Base-by-base conservation (phyloP, 805 yeast species). In the Candida bentonensis region DNA sequence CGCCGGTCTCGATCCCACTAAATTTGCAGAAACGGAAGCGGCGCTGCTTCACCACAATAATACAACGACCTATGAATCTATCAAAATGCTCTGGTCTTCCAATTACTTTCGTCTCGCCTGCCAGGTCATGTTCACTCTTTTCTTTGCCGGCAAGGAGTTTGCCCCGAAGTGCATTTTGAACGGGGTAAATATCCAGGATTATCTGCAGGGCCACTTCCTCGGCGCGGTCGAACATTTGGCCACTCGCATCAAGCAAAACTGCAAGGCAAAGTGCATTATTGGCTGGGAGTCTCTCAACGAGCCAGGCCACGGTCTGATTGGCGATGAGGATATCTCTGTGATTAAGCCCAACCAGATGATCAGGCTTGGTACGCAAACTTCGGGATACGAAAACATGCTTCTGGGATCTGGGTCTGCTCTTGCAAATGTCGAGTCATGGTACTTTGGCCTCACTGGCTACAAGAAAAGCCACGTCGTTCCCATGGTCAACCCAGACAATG, bases 21-120 rank as follows among this genome's bases (percentile, higher is more conserved):
- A 73, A 20, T 84, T 92, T 53, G 61, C 71, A 1, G 67, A 51
- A 2, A 83, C 92, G 3, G 84, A 82, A 47, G 94, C 95, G 1
- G 89, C 96, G 0, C 60, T 84, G 26, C 58, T 86, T 20, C 95
- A 88, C 57, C 78, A 82, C 52, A 57, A 64, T 15, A 69, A 67
- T 57, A 46, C 42, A 7, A 28, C 42, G 28, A 43, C 47, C 57
- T 30, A 30, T 17, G 36, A 30, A 30, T 67, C 9, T 60, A 67
- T 40, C 15, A 84, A 84, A 55, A 87, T 88, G 96, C 67, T 86
- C 39, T 87, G 96, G 96, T 77, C 94, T 0, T 76, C 95, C 1
- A 87, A 87, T 60, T 86, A 85, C 55, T 73, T 66, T 47, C 68
- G 89, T 26, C 65, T 86, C 42, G 94, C 83, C 1, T 68, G 82